Percentiles rank a stretch among this genome's conserved stretches.
These are phyloP conservation scores for Viola pubescens DNA, from an alignment of 441 rosid genomes.

Conservation along the genomic window DNA sequence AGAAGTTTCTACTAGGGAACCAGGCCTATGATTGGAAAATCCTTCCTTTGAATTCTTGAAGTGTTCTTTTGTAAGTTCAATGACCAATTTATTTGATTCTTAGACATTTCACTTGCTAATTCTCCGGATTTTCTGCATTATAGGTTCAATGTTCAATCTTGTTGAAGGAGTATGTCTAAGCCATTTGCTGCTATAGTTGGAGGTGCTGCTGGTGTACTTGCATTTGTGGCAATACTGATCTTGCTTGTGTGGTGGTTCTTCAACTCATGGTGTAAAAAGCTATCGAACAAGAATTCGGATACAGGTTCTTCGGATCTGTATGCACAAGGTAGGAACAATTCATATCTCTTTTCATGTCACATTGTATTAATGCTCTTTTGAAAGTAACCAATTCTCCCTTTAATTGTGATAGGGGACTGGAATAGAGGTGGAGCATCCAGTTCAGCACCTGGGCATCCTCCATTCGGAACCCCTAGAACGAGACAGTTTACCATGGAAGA, in stretches of 20 bases:
- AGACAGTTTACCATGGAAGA: slow-evolving; percentile 45
- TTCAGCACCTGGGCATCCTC: slow-evolving; percentile 24
- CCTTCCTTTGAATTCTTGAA: background rate
- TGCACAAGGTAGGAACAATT: slow-evolving; percentile 31
- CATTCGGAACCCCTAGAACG: slow-evolving; percentile 23
- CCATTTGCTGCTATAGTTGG: slow-evolving; percentile 24
- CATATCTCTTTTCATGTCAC: background rate
- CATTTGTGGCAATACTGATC: slow-evolving; percentile 20
- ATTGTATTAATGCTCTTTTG: background rate
- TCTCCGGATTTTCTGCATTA: slow-evolving; percentile 13
- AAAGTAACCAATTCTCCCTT: slow-evolving; percentile 12
- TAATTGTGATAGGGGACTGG: slow-evolving; percentile 31
- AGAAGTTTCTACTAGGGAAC: background rate
- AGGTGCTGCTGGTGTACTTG: slow-evolving; percentile 34
- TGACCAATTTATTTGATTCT: background rate
- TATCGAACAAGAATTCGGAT: slow-evolving; percentile 31
- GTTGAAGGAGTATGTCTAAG: slow-evolving; percentile 31
- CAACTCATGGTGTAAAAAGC: slow-evolving; percentile 27
- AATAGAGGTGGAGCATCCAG: slow-evolving; percentile 31
- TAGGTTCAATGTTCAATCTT: slow-evolving; percentile 33
- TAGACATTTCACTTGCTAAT: slow-evolving; percentile 4
- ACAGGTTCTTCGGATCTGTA: slow-evolving; percentile 46
- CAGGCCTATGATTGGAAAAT: background rate
- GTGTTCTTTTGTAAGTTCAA: background rate
- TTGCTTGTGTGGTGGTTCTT: slow-evolving; percentile 41